Conservation (phyloP, 1,139 yeast species). For the Sugiyamaella grinbergsii region DNA sequence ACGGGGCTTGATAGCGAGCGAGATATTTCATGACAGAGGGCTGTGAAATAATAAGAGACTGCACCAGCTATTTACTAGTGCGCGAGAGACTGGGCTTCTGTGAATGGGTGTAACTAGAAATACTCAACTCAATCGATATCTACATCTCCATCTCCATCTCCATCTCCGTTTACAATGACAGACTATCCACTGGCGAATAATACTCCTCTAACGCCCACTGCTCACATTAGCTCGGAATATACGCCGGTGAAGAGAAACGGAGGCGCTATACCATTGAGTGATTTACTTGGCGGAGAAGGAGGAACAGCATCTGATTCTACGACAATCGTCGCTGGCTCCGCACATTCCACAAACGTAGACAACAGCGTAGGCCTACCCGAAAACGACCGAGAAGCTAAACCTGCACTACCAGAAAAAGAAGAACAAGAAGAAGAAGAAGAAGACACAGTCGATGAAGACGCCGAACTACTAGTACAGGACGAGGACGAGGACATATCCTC, state of each 20-base stretch:
- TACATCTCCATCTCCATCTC: too few species aligned
- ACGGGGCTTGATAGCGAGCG: too few species aligned
- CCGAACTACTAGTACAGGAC: not conserved
- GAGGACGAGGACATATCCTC: not conserved
- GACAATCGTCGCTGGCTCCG: too few species aligned
- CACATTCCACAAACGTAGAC: too few species aligned
- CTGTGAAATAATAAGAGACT: not conserved
- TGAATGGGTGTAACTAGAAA: not conserved
- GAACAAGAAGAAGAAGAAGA: constrained; percentile 11
- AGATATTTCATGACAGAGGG: not conserved
- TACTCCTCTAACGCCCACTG: too few species aligned
- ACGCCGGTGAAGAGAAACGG: constrained; percentile 1
- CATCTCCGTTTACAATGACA: too few species aligned
- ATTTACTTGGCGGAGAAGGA: constrained; percentile 1
- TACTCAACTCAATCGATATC: too few species aligned
- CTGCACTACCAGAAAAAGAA: not conserved
- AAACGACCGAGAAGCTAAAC: not conserved
- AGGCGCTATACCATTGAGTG: constrained; percentile 6
- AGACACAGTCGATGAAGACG: constrained; percentile 16
- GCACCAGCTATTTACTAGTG: too few species aligned
- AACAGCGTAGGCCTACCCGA: too few species aligned
- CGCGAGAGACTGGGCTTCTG: too few species aligned
- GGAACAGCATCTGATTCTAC: not conserved
- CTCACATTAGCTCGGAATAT: not conserved
- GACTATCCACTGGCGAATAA: not conserved